Evolutionary conservation across 306 rosid genomes (phyloP).

Genomic region (Quercus gilva): DNA sequence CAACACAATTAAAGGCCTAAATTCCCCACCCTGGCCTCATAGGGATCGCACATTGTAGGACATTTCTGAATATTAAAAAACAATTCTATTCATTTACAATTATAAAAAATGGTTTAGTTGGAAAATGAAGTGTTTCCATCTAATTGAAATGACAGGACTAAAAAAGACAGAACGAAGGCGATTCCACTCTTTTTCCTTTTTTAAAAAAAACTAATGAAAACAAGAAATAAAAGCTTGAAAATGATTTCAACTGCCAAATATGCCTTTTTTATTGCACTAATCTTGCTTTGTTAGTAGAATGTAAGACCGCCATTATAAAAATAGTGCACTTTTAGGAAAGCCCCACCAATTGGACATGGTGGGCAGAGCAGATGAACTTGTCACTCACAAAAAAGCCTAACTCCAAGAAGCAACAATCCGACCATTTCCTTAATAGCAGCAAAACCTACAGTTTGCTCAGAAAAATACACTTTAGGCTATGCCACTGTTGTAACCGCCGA

Average conservation of each 20-base stretch:
- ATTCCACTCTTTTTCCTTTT: not conserved
- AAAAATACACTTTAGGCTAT: constrained; percentile 22
- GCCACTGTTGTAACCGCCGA: constrained; percentile 55
- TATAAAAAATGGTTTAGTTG: not conserved
- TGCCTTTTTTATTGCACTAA: too few species aligned
- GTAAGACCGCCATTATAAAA: not conserved
- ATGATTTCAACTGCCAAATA: too few species aligned
- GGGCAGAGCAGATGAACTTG: constrained; percentile 18
- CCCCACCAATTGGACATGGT: not conserved
- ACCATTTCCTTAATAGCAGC: constrained; percentile 78
- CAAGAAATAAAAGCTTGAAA: not conserved
- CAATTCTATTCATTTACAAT: not conserved
- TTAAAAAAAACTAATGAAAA: not conserved
- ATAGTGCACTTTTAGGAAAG: not conserved
- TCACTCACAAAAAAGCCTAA: constrained; percentile 20
- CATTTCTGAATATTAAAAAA: not conserved
- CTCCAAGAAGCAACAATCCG: constrained; percentile 62
- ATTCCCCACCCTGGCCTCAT: not conserved
- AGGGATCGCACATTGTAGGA: not conserved
- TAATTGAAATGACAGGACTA: not conserved
- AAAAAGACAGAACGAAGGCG: not conserved
- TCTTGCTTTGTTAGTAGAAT: too few species aligned
- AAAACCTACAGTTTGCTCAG: constrained; percentile 24
- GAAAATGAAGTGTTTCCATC: not conserved
- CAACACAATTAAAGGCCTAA: too few species aligned